Percentiles rank a stretch among this genome's conserved stretches.
phyloP scores from a whole-genome alignment of 495 filamentous ascomycete genomes.

The Tuber aestivum region DNA sequence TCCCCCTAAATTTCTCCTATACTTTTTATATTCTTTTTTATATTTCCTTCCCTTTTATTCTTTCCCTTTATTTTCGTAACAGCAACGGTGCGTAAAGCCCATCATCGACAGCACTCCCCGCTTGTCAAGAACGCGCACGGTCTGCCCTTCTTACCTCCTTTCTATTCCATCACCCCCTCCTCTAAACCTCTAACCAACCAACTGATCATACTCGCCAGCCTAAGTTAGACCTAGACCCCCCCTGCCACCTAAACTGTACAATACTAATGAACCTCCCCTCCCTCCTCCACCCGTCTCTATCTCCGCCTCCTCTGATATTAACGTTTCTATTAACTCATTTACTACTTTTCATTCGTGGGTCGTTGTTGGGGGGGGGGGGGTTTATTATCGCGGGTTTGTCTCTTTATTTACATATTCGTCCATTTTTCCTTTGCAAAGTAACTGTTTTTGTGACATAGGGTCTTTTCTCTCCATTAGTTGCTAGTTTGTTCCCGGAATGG shows the following conservation, averaged over 20 bases:
- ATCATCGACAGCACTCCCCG: background rate
- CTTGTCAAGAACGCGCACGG: background rate
- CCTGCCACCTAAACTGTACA: background rate
- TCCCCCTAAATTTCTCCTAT: background rate
- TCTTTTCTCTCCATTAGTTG: background rate
- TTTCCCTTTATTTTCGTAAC: background rate
- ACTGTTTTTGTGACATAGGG: background rate
- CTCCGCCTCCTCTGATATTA: background rate
- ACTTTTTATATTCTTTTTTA: conserved; percentile 18
- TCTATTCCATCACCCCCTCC: background rate
- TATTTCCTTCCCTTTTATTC: conserved; percentile 14
- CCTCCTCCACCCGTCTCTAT: background rate
- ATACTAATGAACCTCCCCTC: background rate
- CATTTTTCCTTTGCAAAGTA: background rate
- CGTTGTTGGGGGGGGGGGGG: background rate
- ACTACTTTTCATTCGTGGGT: background rate
- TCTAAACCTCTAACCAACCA: background rate
- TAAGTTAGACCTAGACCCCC: background rate
- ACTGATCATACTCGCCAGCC: background rate
- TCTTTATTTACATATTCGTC: background rate
- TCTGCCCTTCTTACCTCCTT: background rate
- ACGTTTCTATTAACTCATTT: background rate
- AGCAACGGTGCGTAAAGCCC: background rate
- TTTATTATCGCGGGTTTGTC: background rate
- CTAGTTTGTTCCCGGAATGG: background rate